Evolutionary conservation across 768 basidiomycete species (phyloP), one percentile per base, ranked within the genome.

Genomic region (Collybia nuda): DNA sequence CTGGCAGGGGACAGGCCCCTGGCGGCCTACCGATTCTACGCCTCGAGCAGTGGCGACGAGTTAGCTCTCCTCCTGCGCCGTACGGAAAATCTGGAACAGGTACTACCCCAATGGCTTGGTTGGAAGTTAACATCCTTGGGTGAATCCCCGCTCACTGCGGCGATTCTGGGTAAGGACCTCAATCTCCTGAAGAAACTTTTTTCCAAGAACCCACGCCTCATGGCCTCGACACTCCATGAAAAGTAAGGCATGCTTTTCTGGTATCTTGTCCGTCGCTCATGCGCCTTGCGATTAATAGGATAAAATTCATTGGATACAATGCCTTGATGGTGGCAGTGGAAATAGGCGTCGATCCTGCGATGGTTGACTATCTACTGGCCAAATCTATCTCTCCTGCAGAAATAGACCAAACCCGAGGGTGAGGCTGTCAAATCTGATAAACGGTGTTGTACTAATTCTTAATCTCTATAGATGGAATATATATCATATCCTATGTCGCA

Each of bases 141-240:
- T 47, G 84, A 85, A 57, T 79, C 79, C 1, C 78, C 79, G 0
- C 61, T 84, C 6, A 70, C 70, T 6, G 74, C 75, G 1, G 78
- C 79, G 0, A 65, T 81, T 40, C 40, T 74, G 4, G 59, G 64
- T 5, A 50, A 63, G 14, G 62, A 71, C 11, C 22, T 77, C 5
- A 73, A 74, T 1, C 56, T 67, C 0, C 56, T 83, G 38, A 77
- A 82, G 60, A 55, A 67, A 6, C 55, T 84, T n/a, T 74, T 76
- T 45, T 56, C 63, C n/a, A 66, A 76, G 37, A 61, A 68, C 12
- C 72, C 79, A 0, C 64, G 64, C 21, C 49, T 82, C 7, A 72
- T 80, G 63, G 61, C 66, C 23, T 58, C 63, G 28, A 65, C 70
- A 5, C 61, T 84, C 12, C 70, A 78, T 28, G 64, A 73, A 52